Evolutionary conservation across 2,329 filamentous ascomycete species (phyloP), one percentile per base, ranked within the genome.

Genomic region (Ophiocordyceps camponoti-leonardi): DNA sequence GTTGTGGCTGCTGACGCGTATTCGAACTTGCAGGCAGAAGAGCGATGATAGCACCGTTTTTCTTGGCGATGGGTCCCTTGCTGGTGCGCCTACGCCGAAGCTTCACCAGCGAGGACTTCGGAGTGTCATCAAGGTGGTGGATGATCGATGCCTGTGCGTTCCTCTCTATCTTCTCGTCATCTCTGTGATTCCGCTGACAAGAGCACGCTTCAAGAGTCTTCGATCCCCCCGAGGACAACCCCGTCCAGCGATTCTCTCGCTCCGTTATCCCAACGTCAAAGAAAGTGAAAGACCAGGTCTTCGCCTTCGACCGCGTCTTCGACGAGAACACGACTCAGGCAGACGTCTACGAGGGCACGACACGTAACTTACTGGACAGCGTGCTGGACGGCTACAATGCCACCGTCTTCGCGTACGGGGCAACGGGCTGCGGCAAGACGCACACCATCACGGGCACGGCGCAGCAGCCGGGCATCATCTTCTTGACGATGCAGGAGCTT

Each of bases 371-470:
- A n/a, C 75, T 98, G 49, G 90, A 96, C 61, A 95, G 83, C 59
- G 88, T 98, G 16, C 72, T 98, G 48, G 88, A 98, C 53, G 92
- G 92, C 52, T 98, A 95, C 71, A 98, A 98, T 69, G 92, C 92
- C 43, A 98, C 92, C 0, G 92, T 98, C 5, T 98, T 98, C 61
- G 92, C 92, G 44, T 98, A 98, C 62, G 92, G 92, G 53, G 92
- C 92, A 37, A 98, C 92, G 1, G 92, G 92, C 37, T 98, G 92
- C 63, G 92, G 92, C 63, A 98, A 98, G 68, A 98, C 92, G 22
- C 92, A 98, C 62, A 98, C 92, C 11, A 98, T 98, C 57, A 86
- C 82, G 3, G 92, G 92, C 52, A 95, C 90, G 0, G 67, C 86
- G 2, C 84, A 94, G 60, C 83, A 94, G 57, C 92, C 92, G 0